Evolutionary conservation across 2,329 filamentous ascomycete species (phyloP).

Genomic region (Neonectria neomacrospora): DNA sequence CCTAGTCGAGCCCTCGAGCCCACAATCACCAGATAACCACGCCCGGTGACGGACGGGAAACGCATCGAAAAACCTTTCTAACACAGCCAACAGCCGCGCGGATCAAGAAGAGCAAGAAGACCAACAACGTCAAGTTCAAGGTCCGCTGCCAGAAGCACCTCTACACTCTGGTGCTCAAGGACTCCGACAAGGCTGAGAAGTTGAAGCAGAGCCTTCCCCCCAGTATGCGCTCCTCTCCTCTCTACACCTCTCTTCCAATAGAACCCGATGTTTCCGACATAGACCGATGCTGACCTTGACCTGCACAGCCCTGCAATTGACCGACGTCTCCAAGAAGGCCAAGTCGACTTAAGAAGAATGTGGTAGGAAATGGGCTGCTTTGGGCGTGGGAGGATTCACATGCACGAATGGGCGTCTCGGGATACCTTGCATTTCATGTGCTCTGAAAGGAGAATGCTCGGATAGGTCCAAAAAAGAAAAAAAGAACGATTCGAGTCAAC

Average conservation of each 20-base stretch:
- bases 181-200: slow-evolving; percentile 99
- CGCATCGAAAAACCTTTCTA: slow-evolving; percentile 38
- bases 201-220: slow-evolving; percentile 98
- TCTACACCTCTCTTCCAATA: slow-evolving; percentile 11
- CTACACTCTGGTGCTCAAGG: slow-evolving; percentile 98
- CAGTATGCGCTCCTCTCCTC: slow-evolving; percentile 70
- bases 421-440: slow-evolving; percentile 64
- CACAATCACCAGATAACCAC: slow-evolving; percentile 7
- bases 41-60: slow-evolving; percentile 29
- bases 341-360: slow-evolving; percentile 44
- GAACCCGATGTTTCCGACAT: not conserved
- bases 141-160: slow-evolving; percentile 96
- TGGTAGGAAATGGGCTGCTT: slow-evolving; percentile 42
- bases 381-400: slow-evolving; percentile 49
- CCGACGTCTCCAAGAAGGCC: slow-evolving; percentile 67
- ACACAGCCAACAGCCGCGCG: slow-evolving; percentile 73
- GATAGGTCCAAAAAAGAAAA: slow-evolving; percentile 51
- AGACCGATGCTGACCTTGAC: slow-evolving; percentile 25
- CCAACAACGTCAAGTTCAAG: slow-evolving; percentile 99
- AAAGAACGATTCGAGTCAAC: slow-evolving; percentile 52
- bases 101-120: slow-evolving; percentile 95
- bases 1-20: slow-evolving; percentile 16
- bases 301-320: slow-evolving; percentile 61
- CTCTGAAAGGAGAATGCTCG: slow-evolving; percentile 53
- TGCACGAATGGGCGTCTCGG: slow-evolving; percentile 66